Conservation (phyloP, 139 green algal genomes). For the Volvox reticuliferus region DNA sequence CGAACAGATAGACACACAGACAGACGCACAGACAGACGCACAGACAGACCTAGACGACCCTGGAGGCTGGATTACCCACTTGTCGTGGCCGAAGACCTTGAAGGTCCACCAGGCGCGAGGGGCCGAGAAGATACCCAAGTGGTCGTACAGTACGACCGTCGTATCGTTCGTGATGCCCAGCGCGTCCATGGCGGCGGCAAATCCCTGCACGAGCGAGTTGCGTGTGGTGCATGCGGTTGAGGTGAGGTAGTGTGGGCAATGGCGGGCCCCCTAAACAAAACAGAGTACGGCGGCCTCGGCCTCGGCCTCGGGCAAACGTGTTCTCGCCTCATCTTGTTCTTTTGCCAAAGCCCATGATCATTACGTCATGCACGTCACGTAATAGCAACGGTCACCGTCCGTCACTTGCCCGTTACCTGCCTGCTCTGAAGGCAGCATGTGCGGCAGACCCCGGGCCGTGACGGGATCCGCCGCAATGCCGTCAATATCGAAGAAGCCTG, state of each 20-base stretch:
- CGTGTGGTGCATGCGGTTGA: no score
- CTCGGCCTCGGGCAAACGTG: no score
- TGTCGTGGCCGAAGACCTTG: slow-evolving; percentile 84
- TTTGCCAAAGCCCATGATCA: no score
- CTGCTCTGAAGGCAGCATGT: slow-evolving; percentile 79
- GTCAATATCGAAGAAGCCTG: slow-evolving; percentile 80
- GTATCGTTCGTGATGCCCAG: slow-evolving; percentile 81
- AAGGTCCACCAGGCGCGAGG: slow-evolving; percentile 95
- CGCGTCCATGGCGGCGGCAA: slow-evolving; percentile 87
- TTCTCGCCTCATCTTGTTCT: no score
- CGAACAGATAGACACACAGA: no score
- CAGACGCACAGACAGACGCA: no score
- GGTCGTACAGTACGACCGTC: slow-evolving; percentile 93
- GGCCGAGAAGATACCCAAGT: slow-evolving; percentile 88
- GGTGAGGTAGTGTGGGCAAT: no score
- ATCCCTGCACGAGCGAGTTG: slow-evolving; percentile 54
- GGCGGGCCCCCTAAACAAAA: no score
- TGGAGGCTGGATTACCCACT: slow-evolving; percentile 1
- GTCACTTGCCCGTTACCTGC: slow-evolving; percentile 2
- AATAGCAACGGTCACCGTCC: no score
- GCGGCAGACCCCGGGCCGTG: slow-evolving; percentile 64
- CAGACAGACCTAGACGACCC: no score
- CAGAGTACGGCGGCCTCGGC: no score
- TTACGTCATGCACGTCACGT: no score
- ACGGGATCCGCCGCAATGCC: slow-evolving; percentile 35